phyloP scores from a whole-genome alignment of 2,329 filamentous ascomycete genomes.

The Shiraia bambusicola region DNA sequence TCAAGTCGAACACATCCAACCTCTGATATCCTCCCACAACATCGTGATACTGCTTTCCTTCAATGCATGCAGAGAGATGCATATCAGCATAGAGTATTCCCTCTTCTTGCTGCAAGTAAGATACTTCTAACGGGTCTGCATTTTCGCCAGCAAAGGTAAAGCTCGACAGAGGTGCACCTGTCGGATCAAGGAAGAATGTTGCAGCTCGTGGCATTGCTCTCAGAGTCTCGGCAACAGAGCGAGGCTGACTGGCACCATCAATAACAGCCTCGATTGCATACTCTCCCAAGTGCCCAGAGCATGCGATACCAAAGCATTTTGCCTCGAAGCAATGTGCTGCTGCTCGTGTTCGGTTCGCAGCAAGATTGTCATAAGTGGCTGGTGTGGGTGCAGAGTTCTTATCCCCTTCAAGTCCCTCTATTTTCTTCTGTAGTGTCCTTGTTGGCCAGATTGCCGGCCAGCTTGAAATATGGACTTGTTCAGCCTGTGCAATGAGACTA shows the following conservation, averaged over 20 bases:
- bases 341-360: conserved; percentile 55
- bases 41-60: conserved; percentile 61
- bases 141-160: conserved; percentile 39
- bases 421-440: conserved; percentile 18
- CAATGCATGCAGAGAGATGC: conserved; percentile 53
- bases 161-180: conserved; percentile 45
- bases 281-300: conserved; percentile 47
- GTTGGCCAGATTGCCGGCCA: conserved; percentile 61
- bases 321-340: conserved; percentile 61
- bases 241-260: conserved; percentile 28
- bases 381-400: not conserved
- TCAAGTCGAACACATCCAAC: conserved; percentile 56
- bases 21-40: conserved; percentile 59
- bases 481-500: conserved; percentile 55
- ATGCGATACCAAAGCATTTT: conserved; percentile 58
- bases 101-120: conserved; percentile 50
- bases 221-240: conserved; percentile 38
- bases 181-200: conserved; percentile 56
- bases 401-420: not conserved
- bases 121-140: conserved; percentile 22
- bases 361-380: conserved; percentile 56
- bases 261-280: conserved; percentile 43
- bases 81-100: conserved; percentile 57
- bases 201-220: conserved; percentile 47
- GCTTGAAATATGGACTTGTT: conserved; percentile 58